Percentiles rank a stretch among this genome's conserved stretches.
These are phyloP conservation scores for Pichia californica DNA, from an alignment of 805 yeast genomes.

Conservation along the genomic window DNA sequence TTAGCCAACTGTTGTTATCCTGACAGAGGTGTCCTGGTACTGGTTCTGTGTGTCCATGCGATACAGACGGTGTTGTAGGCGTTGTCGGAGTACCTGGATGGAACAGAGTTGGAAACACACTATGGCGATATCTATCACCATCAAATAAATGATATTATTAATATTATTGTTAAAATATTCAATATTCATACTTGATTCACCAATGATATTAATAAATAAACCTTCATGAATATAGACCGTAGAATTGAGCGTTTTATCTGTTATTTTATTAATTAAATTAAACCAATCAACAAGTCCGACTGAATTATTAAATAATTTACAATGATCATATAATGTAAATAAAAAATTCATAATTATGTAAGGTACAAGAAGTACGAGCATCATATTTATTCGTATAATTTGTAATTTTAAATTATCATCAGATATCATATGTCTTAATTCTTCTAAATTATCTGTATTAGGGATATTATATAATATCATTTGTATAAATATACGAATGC, in stretches of 20 bases:
- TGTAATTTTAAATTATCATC: neutral
- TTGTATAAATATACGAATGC: slow-evolving; percentile 1
- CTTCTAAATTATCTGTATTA: neutral
- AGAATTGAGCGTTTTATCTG: neutral
- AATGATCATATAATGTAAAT: neutral
- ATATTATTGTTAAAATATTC: no score
- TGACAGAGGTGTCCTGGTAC: no score
- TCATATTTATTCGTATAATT: neutral
- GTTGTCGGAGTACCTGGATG: slow-evolving; percentile 1
- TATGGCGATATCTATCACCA: slow-evolving; percentile 18
- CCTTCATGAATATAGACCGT: slow-evolving; percentile 17
- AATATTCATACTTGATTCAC: slow-evolving; percentile 16
- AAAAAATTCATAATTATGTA: slow-evolving; percentile 1
- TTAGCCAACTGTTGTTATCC: no score
- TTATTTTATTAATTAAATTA: neutral
- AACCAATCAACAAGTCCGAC: neutral
- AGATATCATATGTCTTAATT: neutral
- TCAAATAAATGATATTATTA: slow-evolving; percentile 10
- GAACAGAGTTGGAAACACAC: neutral
- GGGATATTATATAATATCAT: slow-evolving; percentile 2
- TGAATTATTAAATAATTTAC: neutral
- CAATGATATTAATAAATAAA: slow-evolving; percentile 24
- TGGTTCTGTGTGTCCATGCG: no score
- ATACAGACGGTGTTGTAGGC: neutral
- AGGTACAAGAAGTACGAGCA: neutral